These are phyloP conservation scores for Alliaria petiolata DNA, from an alignment of 345 rosid species.

Conservation along the genomic window DNA sequence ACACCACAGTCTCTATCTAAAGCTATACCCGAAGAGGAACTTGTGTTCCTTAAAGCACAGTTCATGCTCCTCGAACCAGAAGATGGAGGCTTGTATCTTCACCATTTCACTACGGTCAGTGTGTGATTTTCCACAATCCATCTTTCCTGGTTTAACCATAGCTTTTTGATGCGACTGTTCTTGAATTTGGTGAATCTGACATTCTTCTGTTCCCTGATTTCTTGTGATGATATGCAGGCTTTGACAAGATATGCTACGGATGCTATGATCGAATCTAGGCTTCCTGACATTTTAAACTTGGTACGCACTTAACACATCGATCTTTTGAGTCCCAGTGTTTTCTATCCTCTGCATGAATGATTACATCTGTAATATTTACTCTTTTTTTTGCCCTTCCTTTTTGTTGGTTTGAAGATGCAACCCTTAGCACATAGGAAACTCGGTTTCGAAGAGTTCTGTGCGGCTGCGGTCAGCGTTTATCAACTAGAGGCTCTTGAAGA, in stretches of 20 bases:
- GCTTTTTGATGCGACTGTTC: neutral
- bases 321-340: neutral
- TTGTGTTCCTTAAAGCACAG: conserved; percentile 67
- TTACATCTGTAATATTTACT: neutral
- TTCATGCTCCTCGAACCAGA: conserved; percentile 72
- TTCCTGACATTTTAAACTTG: conserved; percentile 60
- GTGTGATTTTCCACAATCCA: neutral
- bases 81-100: conserved; percentile 63
- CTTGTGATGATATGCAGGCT: conserved; percentile 49
- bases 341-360: neutral
- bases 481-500: conserved; percentile 93
- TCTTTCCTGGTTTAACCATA: neutral
- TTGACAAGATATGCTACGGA: conserved; percentile 61
- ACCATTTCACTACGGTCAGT: conserved; percentile 70
- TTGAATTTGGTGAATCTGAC: neutral
- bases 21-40: conserved; percentile 83
- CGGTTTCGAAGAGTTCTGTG: conserved; percentile 94
- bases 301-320: conserved; percentile 33
- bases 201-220: neutral
- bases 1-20: conserved; percentile 83
- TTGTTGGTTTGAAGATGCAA: conserved; percentile 30
- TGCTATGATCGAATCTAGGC: conserved; percentile 80
- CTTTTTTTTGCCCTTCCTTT: neutral
- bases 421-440: conserved; percentile 51
- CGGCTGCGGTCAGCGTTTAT: conserved; percentile 84